Percentiles rank a stretch among this genome's conserved stretches.
Conservation (phyloP, 441 rosid species). For the Populus hybrid region DNA sequence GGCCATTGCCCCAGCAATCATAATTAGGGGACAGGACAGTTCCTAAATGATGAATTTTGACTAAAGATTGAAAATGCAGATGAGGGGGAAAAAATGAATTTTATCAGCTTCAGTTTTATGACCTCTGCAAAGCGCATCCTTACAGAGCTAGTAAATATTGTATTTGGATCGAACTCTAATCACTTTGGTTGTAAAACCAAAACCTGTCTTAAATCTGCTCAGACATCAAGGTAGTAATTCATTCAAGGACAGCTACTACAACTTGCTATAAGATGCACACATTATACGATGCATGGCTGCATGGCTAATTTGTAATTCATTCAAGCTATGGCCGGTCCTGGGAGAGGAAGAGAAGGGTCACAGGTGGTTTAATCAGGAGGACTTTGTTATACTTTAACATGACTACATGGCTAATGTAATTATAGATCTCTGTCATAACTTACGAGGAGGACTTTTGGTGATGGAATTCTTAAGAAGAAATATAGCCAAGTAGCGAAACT, state of each 20-base stretch:
- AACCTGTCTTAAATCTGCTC: neutral
- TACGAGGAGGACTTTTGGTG: neutral
- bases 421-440: neutral
- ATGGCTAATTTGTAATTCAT: neutral
- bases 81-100: neutral
- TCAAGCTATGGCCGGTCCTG: neutral
- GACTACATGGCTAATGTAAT: neutral
- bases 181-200: neutral
- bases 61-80: neutral
- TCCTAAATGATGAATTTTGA: constrained; percentile 15
- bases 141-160: neutral
- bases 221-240: neutral
- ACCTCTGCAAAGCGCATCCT: neutral
- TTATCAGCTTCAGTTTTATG: neutral
- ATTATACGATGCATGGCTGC: neutral
- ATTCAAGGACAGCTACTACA: neutral
- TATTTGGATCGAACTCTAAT: neutral
- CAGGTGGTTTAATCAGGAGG: neutral
- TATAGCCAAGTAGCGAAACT: neutral
- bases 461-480: neutral
- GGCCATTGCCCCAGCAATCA: constrained; percentile 25
- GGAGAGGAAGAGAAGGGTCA: neutral
- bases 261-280: neutral
- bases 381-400: neutral
- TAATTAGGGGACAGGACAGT: constrained; percentile 17